A percentile compares a stretch with the other conserved stretches of the same genome.
phyloP scores from a whole-genome alignment of 495 filamentous ascomycete genomes.

The Glarea lozoyensis region DNA sequence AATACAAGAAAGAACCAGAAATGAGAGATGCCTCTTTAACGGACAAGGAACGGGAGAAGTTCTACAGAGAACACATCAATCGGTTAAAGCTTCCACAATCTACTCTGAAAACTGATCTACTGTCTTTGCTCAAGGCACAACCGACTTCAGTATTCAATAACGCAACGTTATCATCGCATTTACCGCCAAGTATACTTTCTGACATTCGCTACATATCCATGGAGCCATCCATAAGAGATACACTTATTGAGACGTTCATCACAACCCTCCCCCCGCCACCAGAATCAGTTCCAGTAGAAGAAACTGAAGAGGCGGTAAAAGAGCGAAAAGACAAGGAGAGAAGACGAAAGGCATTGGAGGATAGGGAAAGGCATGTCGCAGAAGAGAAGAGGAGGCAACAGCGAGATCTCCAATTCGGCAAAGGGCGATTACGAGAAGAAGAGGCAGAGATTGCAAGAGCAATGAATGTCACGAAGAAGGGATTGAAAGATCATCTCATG shows the following conservation, averaged over 20 bases:
- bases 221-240: constrained; percentile 56
- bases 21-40: constrained; percentile 69
- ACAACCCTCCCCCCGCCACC: constrained; percentile 61
- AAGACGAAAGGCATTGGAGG: constrained; percentile 65
- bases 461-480: constrained; percentile 66
- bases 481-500: constrained; percentile 56
- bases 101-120: constrained; percentile 70
- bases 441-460: constrained; percentile 72
- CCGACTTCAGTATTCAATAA: constrained; percentile 59
- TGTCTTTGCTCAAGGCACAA: constrained; percentile 60
- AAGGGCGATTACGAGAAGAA: constrained; percentile 60
- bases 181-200: constrained; percentile 60
- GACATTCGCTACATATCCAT: constrained; percentile 82
- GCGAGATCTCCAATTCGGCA: constrained; percentile 56
- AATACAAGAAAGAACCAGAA: constrained; percentile 68
- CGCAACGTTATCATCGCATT: constrained; percentile 47
- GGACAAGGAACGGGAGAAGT: constrained; percentile 87
- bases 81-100: constrained; percentile 66
- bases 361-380: constrained; percentile 62
- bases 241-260: constrained; percentile 68
- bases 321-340: constrained; percentile 55
- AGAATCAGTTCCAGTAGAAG: constrained; percentile 38
- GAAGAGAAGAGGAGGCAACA: constrained; percentile 65
- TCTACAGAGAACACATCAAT: constrained; percentile 80
- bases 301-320: constrained; percentile 51